Conservation (phyloP, 108 stramenopile species). For the Pseudonitzschia delicatissima region DNA sequence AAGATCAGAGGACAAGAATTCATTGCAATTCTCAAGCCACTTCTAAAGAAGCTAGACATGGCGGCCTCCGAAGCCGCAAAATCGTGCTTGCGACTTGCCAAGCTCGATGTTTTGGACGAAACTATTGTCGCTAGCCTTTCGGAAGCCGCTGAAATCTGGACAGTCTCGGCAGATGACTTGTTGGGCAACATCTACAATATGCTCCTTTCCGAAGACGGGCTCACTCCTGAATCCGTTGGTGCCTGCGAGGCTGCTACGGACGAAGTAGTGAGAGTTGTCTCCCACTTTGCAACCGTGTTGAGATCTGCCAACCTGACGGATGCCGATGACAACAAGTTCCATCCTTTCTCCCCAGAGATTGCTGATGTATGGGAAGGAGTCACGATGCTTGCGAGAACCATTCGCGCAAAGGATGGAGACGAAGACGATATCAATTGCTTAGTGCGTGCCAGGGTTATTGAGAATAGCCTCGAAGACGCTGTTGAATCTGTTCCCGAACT, state of each 20-base stretch:
- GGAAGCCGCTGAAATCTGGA: constrained; percentile 26
- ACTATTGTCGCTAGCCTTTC: constrained; percentile 33
- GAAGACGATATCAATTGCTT: constrained; percentile 72
- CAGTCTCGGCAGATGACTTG: constrained; percentile 32
- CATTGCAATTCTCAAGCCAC: constrained; percentile 6
- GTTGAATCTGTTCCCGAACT: constrained; percentile 68
- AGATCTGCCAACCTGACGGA: constrained; percentile 46
- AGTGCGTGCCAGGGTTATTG: constrained; percentile 58
- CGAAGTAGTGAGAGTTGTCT: constrained; percentile 27
- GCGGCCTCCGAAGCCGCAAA: constrained; percentile 37
- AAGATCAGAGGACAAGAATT: constrained; percentile 16
- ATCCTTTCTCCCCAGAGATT: constrained; percentile 75
- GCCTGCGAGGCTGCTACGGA: constrained; percentile 37
- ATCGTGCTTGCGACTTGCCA: constrained; percentile 41
- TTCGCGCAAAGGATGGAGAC: constrained; percentile 63
- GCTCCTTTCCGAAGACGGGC: constrained; percentile 30
- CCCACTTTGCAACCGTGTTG: constrained; percentile 40
- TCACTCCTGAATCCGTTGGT: constrained; percentile 12
- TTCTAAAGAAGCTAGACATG: constrained; percentile 40
- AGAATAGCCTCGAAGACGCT: constrained; percentile 51
- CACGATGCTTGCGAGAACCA: constrained; percentile 47
- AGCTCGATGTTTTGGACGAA: constrained; percentile 42
- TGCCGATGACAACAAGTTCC: constrained; percentile 39
- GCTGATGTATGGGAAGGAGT: constrained; percentile 78
- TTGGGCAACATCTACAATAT: constrained; percentile 32